phyloP scores from a whole-genome alignment of 192 early-diverging fungal genomes.

The Coemansia asiatica region DNA sequence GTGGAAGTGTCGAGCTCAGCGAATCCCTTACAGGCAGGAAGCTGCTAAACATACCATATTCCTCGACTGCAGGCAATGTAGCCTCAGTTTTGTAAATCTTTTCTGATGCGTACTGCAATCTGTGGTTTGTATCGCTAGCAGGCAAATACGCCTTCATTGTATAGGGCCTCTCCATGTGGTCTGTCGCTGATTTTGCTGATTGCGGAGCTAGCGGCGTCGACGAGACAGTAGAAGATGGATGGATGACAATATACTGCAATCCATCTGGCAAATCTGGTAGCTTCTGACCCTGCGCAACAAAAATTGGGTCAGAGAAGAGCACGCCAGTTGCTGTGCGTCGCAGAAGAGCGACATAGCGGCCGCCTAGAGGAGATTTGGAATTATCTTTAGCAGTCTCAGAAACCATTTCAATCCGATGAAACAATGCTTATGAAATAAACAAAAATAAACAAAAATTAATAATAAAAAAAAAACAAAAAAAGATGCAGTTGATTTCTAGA shows the following conservation, averaged over 20 bases:
- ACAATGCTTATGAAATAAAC: neutral
- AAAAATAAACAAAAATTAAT: neutral
- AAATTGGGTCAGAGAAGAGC: conserved; percentile 52
- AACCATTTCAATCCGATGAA: no score
- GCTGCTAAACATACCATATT: conserved; percentile 39
- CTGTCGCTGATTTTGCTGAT: neutral
- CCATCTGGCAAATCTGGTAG: conserved; percentile 48
- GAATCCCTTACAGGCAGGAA: conserved; percentile 45
- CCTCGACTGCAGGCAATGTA: conserved; percentile 17
- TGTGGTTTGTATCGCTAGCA: neutral
- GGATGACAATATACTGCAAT: conserved; percentile 47
- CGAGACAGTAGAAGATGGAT: conserved; percentile 16
- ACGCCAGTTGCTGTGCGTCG: conserved; percentile 34
- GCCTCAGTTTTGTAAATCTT: neutral
- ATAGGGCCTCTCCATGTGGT: conserved; percentile 3
- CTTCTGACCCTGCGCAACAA: conserved; percentile 19
- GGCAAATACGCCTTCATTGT: conserved; percentile 29
- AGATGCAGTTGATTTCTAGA: neutral
- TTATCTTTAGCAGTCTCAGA: neutral
- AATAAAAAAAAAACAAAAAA: neutral
- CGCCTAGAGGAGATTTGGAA: conserved; percentile 19
- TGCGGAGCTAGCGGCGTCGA: neutral
- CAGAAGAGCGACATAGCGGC: conserved; percentile 43
- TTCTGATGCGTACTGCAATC: neutral
- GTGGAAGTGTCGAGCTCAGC: conserved; percentile 15